Base-by-base conservation (phyloP, 2,329 filamentous ascomycete species). In the Cladosporium sp. region DNA sequence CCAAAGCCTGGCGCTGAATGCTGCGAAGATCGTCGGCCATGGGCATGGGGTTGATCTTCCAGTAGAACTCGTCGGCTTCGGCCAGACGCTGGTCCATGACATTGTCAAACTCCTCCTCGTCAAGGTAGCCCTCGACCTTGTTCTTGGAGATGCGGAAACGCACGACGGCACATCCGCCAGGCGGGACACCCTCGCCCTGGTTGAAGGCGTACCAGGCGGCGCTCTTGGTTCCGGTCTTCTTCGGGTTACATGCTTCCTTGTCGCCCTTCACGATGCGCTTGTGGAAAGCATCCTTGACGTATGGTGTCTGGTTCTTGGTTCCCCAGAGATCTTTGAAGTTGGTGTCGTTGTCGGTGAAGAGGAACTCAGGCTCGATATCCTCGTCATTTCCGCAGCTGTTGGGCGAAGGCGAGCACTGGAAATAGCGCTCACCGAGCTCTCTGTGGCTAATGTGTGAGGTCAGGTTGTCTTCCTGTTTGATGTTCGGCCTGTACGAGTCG, bases 61-160 rank as follows among this genome's bases (percentile, higher is more conserved):
- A 94, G 79, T 95, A 97, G 73, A 97, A 97, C 62, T 97, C 92
- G 71, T 97, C 93, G 6, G 93, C 93, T 69, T 97, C 93, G n/a
- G 89, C 84, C 61, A 84, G 86, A 66, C 92, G 87, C 71, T 87
- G 86, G 68, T 97, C 92, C 60, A 97, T 88, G 64, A 94, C 84
- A 70, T 97, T 87, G 70, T 97, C 93, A 63, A 97, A 94, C 37
- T 88, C 81, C 73, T 96, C 93, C 76, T 97, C 93, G 69, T 97
- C 92, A 22, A 97, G 82, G 72, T 92, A 96, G 17, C 83, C 81
- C 51, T 91, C 86, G 58, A 85, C 80, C 14, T 64, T 60, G 70
- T 86, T 88, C 69, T 83, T 88, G 25, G 92, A 92, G 56, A 97
- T 82, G 40, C 91, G 87, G 77, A 97, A 96, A 69, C 93, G 90